Evolutionary conservation across 805 yeast species (phyloP), one percentile per base, ranked within the genome.

Genomic region (Starmerella khaoyaiensis): DNA sequence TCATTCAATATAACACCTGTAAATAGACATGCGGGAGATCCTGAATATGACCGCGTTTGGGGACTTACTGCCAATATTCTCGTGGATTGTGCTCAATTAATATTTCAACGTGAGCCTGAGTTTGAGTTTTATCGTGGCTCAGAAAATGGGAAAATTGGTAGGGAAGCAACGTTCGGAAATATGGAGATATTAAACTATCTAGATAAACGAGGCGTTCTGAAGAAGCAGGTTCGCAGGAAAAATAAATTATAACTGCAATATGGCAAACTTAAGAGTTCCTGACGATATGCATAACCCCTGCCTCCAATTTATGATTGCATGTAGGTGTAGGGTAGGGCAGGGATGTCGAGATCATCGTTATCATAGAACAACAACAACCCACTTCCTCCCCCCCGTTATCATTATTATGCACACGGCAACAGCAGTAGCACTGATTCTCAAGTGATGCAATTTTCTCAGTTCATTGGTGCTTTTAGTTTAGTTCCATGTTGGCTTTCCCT

Each of bases 51-150:
- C 36, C 47, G 48, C 6, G 60, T 63, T 5, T 62, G 68, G 68
- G 67, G 67, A 0, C 44, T 62, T 17, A 62, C 67, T 2, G 67
- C 67, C 4, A 53, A 61, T 24, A 58, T 63, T 5, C 53, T 62
- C 16, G 46, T 62, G 2, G 68, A 62, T 36, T 45, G 53, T 9
- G 67, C 67, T 4, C 47, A 60, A 9, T 31, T 59, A 5, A 60
- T 54, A 12, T 58, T 42, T 31, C 51, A 40, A 7, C 23, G 33
- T 8, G 56, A 54, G 37, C 65, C 66, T 2, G 50, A 44, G 14
- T 55, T 60, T 24, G 31, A 35, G 3, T 29, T 39, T 23, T 30
- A 32, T 5, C 21, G 39, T 12, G 42, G 39, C 29, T 24, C 3
- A 18, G 22, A 11, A n/a, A n/a, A n/a, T 28, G 31, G 21, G 35